Evolutionary conservation across 176 grass and related monocot genomes (phyloP), one percentile per base, ranked within the genome.

Genomic region (Bothriochloa decipiens): DNA sequence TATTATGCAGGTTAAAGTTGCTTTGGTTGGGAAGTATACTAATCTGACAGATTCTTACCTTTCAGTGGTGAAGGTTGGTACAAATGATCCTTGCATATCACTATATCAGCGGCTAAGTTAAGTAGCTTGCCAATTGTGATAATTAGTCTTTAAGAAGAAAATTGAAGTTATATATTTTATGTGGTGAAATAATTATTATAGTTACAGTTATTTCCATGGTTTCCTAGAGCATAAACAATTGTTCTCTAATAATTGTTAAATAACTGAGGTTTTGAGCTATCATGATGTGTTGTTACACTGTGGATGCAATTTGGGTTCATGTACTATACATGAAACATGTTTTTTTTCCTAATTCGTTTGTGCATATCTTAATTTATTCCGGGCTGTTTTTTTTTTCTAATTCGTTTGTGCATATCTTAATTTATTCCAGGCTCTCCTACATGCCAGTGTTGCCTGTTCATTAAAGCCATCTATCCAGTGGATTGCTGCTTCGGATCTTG

Each of bases 21-120:
- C 96, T 84, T 85, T 98, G 90, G 96, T 98, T 82, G 96, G 96
- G 77, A 98, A 98, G 83, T 98, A 98, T 85, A 98, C 91, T 75
- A 81, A 90, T 74, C 72, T 98, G 88, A 90, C 93, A 71, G 96
- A 98, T 86, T 95, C 96, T 40, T 98, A 98, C 78, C 84, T 98
- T 63, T 98, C 96, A 25, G 96, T 98, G 75, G 91, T 95, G 53
- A 98, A 98, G 93, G 96, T 94, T 20, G 20, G 77, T 69, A 60
- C 37, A 18, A 18, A 78, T 40, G 68, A 57, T 27, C 29, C 45
- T 41, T 17, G 22, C 36, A 40, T 68, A 65, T 36, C 35, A 36
- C 35, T 36, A 36, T 36, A 36, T 65, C 0, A 65, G 62, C 28
- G 27, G 62, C 5, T 1, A 29, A 65, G 62, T 28, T 29, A 37